Base-by-base conservation (phyloP, 495 filamentous ascomycete species). In the Penicillium simplicissimum region DNA sequence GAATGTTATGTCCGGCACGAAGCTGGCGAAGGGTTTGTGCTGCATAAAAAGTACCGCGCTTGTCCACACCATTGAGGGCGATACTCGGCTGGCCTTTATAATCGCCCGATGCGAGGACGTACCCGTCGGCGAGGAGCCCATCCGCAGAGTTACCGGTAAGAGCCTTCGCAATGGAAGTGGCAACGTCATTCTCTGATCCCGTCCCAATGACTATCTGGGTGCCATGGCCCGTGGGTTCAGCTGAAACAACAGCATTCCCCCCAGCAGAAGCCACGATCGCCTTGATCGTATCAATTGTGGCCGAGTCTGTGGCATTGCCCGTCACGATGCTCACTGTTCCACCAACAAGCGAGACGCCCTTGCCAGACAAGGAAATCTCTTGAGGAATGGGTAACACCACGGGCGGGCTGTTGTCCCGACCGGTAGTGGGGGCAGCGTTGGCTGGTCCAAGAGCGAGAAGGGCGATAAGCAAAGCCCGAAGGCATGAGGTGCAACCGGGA, bases 11-110 rank as follows among this genome's bases (percentile, higher is more conserved):
- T 10, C 49, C 48, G 13, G 23, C 47, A 15, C 51, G 37, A 23
- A 65, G 37, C 49, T 65, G 63, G 23, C 63, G 63, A 40, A 65
- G 63, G 9, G 63, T 65, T 33, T 65, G 63, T 21, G 59, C 37
- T 21, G 63, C 63, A n/a, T 65, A 65, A 48, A 65, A 65, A 9
- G 53, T 65, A 19, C 63, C 63, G 23, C 63, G 63, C 6, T 53
- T 43, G 54, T 65, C 63, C 13, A 65, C 58, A 3, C 63, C 63
- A 33, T 65, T 65, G 34, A 65, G 59, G 2, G 62, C 63, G 35
- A 65, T 65, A 34, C 47, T 65, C 14, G 63, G 59, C 40, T 58
- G 59, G 19, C 42, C 13, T 14, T 54, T 25, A 23, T 62, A 62
- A 3, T 57, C 19, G 5, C 62, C 62, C 28, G 54, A 47, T 49